Evolutionary conservation across 371 early-diverging fungal genomes (phyloP).

Genomic region (Entomophthora muscae): DNA sequence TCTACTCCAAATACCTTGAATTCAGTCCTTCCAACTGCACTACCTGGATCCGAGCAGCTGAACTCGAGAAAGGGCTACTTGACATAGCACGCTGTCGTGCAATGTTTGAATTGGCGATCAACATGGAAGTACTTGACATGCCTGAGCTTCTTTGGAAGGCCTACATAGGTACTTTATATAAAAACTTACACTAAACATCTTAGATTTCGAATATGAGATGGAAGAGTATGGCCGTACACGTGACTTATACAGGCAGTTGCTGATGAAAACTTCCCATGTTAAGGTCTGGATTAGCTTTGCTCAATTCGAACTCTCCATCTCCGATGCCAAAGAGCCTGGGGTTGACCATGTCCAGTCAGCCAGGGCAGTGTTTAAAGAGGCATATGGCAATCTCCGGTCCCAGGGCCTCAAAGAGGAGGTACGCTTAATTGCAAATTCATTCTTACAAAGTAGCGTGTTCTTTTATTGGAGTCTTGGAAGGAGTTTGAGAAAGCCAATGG

Average conservation of each 20-base stretch:
- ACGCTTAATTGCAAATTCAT: neutral
- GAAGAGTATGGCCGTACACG: slow-evolving; percentile 64
- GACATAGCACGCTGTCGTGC: slow-evolving; percentile 76
- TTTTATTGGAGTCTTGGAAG: slow-evolving; percentile 82
- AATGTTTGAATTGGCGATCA: slow-evolving; percentile 77
- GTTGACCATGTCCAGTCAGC: slow-evolving; percentile 27
- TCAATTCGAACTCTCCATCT: slow-evolving; percentile 60
- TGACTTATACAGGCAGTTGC: slow-evolving; percentile 60
- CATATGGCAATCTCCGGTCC: slow-evolving; percentile 45
- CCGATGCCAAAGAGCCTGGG: slow-evolving; percentile 23
- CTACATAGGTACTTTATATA: slow-evolving; percentile 37
- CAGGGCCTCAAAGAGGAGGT: slow-evolving; percentile 52
- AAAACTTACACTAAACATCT: neutral
- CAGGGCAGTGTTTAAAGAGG: slow-evolving; percentile 55
- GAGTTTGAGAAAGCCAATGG: slow-evolving; percentile 68
- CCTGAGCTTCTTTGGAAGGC: slow-evolving; percentile 95
- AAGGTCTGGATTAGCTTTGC: slow-evolving; percentile 95
- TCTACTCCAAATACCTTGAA: slow-evolving; percentile 78
- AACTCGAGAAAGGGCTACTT: slow-evolving; percentile 67
- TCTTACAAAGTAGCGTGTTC: slow-evolving; percentile 35
- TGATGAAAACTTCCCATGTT: slow-evolving; percentile 79
- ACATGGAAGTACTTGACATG: slow-evolving; percentile 78
- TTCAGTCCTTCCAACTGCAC: slow-evolving; percentile 67
- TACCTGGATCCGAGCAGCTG: slow-evolving; percentile 91
- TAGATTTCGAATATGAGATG: slow-evolving; percentile 76